Percentiles rank a stretch among this genome's conserved stretches.
Conservation (phyloP, 2,329 filamentous ascomycete genomes). For the Alternaria triticimaculans region DNA sequence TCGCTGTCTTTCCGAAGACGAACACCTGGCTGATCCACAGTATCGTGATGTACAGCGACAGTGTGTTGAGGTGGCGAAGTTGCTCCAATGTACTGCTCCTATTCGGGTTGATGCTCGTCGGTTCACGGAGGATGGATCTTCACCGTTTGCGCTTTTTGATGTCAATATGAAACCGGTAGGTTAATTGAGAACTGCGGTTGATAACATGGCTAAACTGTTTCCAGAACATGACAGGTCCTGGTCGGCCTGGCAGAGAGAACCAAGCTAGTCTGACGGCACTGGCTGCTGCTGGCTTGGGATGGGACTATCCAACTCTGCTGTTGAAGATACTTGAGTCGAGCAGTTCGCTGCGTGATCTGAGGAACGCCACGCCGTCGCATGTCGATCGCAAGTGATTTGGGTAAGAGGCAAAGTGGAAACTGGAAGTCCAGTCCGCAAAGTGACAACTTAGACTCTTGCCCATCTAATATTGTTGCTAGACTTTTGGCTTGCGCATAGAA, state of each 20-base stretch:
- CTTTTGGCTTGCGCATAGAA: too few relatives aligned
- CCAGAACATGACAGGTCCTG: background rate
- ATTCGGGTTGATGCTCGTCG: background rate
- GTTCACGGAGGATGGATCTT: background rate
- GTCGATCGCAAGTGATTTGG: background rate
- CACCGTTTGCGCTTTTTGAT: background rate
- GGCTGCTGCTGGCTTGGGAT: background rate
- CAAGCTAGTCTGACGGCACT: background rate
- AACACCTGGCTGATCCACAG: accelerated
- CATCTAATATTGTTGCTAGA: too few relatives aligned
- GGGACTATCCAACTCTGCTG: background rate
- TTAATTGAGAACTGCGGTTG: accelerated
- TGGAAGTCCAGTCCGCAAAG: too few relatives aligned
- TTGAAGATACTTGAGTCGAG: background rate
- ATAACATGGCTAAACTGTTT: background rate
- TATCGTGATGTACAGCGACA: background rate
- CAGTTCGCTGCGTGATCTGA: background rate
- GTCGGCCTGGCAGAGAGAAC: background rate
- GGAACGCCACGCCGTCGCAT: background rate
- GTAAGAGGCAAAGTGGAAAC: too few relatives aligned
- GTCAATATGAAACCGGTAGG: background rate
- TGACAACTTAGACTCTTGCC: too few relatives aligned
- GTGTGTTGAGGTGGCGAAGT: background rate
- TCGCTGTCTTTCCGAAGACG: background rate
- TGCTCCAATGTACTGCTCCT: background rate